A percentile compares a stretch with the other conserved stretches of the same genome.
Evolutionary conservation across 208 protist genomes (phyloP).

Genomic region (Crithidia expoeki): DNA sequence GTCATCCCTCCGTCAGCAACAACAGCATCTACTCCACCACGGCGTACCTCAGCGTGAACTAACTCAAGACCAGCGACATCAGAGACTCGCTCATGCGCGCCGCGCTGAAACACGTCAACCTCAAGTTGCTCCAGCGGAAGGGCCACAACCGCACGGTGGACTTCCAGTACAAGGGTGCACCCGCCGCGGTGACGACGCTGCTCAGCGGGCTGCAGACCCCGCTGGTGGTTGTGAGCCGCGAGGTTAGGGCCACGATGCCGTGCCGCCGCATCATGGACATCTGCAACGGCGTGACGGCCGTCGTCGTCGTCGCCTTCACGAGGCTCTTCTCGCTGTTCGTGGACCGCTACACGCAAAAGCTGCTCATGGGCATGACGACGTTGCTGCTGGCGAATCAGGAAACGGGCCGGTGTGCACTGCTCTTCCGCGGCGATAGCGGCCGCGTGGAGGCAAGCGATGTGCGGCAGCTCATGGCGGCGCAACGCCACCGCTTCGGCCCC

Average conservation of each 20-base stretch:
- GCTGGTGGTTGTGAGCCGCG: constrained; percentile 14
- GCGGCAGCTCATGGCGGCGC: constrained; percentile 6
- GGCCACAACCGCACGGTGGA: not conserved
- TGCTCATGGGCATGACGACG: constrained; percentile 4
- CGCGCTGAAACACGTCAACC: constrained; percentile 36
- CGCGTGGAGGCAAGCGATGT: constrained; percentile 12
- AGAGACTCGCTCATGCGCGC: constrained; percentile 41
- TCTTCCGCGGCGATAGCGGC: not conserved
- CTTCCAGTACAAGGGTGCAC: constrained; percentile 16
- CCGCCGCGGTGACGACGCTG: constrained; percentile 3
- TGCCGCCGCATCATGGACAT: not conserved
- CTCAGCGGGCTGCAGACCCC: not conserved
- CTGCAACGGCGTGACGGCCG: not conserved
- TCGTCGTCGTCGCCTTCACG: not conserved
- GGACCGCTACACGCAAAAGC: constrained; percentile 7
- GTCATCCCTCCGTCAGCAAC: constrained; percentile 1
- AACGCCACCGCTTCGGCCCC: no score
- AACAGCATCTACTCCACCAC: not conserved
- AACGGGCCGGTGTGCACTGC: not conserved
- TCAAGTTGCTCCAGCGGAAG: constrained; percentile 1
- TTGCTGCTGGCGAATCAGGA: constrained; percentile 3
- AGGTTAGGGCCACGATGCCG: not conserved
- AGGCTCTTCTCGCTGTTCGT: not conserved
- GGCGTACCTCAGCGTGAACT: not conserved
- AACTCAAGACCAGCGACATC: constrained; percentile 27